Conservation (phyloP, 345 rosid genomes). For the Xanthoceras sorbifolium region DNA sequence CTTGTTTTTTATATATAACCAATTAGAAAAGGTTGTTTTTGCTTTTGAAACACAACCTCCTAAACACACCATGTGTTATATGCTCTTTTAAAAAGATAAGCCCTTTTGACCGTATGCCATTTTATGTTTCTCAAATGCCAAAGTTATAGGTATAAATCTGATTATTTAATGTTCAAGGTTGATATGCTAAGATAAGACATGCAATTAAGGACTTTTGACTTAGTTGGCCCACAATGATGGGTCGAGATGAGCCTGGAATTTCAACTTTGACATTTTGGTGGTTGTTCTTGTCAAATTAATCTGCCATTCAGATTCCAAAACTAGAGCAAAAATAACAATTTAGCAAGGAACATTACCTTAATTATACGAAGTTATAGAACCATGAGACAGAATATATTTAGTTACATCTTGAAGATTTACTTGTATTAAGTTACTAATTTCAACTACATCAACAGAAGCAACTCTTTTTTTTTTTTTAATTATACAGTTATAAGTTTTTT, state of each 20-base stretch:
- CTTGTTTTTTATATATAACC: not conserved
- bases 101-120: constrained; percentile 7
- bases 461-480: not conserved
- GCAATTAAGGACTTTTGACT: not conserved
- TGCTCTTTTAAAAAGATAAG: not conserved
- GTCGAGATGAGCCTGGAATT: constrained; percentile 6
- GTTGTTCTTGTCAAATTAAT: constrained; percentile 37
- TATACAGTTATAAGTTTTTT: too few species aligned
- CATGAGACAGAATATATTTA: not conserved
- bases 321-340: not conserved
- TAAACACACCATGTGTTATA: not conserved
- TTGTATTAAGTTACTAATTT: not conserved
- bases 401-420: not conserved
- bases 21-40: constrained; percentile 11
- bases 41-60: constrained; percentile 16
- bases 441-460: constrained; percentile 16
- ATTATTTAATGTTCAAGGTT: not conserved
- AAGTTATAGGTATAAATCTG: not conserved
- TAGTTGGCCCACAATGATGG: constrained; percentile 29
- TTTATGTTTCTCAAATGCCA: not conserved
- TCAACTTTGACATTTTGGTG: constrained; percentile 31
- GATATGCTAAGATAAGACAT: not conserved
- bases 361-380: not conserved
- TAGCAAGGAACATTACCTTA: not conserved
- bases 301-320: constrained; percentile 25